These are phyloP conservation scores for Venturia pyrina DNA, from an alignment of 2,329 filamentous ascomycete genomes.

Conservation along the genomic window DNA sequence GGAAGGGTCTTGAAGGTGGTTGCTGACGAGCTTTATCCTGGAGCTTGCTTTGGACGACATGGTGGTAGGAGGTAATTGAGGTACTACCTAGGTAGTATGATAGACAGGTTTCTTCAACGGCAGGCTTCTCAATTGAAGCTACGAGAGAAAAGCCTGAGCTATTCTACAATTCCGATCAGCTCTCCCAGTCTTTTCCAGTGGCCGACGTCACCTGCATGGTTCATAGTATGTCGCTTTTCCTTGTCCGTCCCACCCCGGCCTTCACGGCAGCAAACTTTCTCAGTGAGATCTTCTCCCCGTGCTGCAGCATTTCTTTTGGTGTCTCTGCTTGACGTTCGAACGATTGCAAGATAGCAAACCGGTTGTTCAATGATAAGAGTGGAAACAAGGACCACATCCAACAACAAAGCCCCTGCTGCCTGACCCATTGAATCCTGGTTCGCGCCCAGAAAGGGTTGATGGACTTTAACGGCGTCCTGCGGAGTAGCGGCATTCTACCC, in stretches of 20 bases:
- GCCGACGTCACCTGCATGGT: background rate
- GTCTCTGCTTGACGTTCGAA: background rate
- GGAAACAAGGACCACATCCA: background rate
- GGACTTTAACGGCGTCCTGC: background rate
- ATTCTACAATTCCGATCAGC: background rate
- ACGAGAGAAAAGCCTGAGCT: background rate
- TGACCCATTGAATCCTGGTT: background rate
- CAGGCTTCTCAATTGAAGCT: background rate
- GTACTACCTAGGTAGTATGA: too few species aligned
- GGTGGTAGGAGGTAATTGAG: background rate
- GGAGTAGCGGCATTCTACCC: background rate
- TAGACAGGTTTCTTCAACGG: too few species aligned
- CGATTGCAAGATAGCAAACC: background rate
- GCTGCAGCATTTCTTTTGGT: background rate
- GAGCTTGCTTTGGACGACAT: slow-evolving; percentile 2
- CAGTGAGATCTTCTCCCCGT: too few species aligned
- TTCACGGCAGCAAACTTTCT: background rate
- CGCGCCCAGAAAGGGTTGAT: background rate
- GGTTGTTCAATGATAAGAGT: background rate
- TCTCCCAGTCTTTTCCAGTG: background rate
- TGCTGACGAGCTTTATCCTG: slow-evolving; percentile 5
- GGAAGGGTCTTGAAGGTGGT: slow-evolving; percentile 20
- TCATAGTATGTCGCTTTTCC: too few species aligned
- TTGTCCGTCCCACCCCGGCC: background rate
- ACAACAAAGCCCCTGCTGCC: background rate